A percentile compares a stretch with the other conserved stretches of the same genome.
Conservation (phyloP, 2,329 filamentous ascomycete species). For the Colletotrichum plurivorum region DNA sequence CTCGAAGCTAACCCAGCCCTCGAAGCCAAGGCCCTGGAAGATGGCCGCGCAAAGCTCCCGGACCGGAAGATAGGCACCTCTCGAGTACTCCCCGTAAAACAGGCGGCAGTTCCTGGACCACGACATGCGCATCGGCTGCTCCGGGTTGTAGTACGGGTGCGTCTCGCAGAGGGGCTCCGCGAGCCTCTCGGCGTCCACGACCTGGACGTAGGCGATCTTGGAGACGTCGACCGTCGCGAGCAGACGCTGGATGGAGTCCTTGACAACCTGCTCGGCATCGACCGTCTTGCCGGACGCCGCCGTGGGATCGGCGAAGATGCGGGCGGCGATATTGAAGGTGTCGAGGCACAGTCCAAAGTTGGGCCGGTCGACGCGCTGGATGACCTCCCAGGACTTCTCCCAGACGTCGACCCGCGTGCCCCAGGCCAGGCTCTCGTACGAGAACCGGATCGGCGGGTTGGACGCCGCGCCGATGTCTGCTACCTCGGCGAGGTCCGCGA, state of each 20-base stretch:
- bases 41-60: slow-evolving; percentile 72
- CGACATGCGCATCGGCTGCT: slow-evolving; percentile 72
- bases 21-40: slow-evolving; percentile 74
- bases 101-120: slow-evolving; percentile 83
- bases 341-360: slow-evolving; percentile 86
- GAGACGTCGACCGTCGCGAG: slow-evolving; percentile 68
- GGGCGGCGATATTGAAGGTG: slow-evolving; percentile 82
- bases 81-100: slow-evolving; percentile 66
- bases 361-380: slow-evolving; percentile 72
- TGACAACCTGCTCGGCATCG: slow-evolving; percentile 69
- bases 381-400: slow-evolving; percentile 80
- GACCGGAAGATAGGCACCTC: slow-evolving; percentile 78
- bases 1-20: slow-evolving; percentile 81
- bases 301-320: slow-evolving; percentile 79
- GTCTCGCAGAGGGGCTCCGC: slow-evolving; percentile 67
- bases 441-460: slow-evolving; percentile 73
- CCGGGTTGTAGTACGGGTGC: slow-evolving; percentile 51
- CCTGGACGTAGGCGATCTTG: slow-evolving; percentile 83
- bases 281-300: slow-evolving; percentile 59
- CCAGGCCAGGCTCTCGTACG: slow-evolving; percentile 82
- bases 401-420: slow-evolving; percentile 79
- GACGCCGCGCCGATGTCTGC: slow-evolving; percentile 76
- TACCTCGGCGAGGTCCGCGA: slow-evolving; percentile 73
- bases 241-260: slow-evolving; percentile 68
- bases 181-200: slow-evolving; percentile 80